Evolutionary conservation across 305 asterid species (phyloP).

Genomic region (Rubia balearica): DNA sequence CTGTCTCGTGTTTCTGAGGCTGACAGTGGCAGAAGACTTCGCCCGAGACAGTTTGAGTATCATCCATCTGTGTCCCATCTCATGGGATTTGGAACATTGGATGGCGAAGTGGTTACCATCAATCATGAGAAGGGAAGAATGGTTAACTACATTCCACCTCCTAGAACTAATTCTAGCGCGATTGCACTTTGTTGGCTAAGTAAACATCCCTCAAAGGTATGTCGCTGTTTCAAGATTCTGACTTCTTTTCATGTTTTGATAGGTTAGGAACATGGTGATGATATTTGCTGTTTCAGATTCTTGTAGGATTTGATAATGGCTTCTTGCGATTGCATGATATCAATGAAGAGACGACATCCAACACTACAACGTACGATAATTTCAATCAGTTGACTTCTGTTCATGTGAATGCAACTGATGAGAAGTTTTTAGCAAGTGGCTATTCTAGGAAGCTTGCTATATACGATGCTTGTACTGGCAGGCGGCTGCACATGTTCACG

Average conservation of each 20-base stretch:
- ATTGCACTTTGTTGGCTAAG: constrained; percentile 82
- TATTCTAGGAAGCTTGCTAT: constrained; percentile 74
- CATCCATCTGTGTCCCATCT: constrained; percentile 62
- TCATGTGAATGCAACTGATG: constrained; percentile 68
- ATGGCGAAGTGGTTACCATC: constrained; percentile 64
- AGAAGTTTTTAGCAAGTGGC: constrained; percentile 62
- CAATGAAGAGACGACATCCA: constrained; percentile 20
- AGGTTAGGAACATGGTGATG: constrained; percentile 16
- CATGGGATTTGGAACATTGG: constrained; percentile 81
- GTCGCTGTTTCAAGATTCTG: not conserved
- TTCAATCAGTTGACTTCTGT: constrained; percentile 80
- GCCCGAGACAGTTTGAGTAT: constrained; percentile 86
- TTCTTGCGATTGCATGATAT: constrained; percentile 65
- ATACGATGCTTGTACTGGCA: constrained; percentile 56
- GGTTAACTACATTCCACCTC: constrained; percentile 32
- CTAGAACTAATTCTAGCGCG: constrained; percentile 34
- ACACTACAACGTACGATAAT: constrained; percentile 39
- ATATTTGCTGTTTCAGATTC: constrained; percentile 38
- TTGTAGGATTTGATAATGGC: constrained; percentile 73
- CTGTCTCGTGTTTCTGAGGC: constrained; percentile 32
- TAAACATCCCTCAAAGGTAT: constrained; percentile 67
- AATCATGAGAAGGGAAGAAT: constrained; percentile 66
- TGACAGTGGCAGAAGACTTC: constrained; percentile 31
- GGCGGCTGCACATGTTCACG: constrained; percentile 40
- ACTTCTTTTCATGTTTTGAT: not conserved